Conservation (phyloP, 2,329 filamentous ascomycete species). For the Pseudodiploospora longispora region DNA sequence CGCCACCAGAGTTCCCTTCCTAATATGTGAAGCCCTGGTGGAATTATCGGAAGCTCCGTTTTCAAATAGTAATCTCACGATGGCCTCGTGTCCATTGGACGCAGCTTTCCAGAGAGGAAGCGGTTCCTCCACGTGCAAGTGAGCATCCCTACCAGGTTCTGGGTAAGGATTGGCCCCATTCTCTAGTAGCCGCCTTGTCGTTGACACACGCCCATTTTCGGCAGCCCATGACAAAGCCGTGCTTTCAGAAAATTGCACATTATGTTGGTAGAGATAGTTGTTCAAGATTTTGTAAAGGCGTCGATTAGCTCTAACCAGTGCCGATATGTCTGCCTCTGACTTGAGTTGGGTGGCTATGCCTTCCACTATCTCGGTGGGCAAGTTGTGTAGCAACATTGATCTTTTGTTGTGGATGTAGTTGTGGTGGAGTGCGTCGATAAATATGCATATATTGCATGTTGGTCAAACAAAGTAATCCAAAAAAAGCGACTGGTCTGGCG, state of each 20-base stretch:
- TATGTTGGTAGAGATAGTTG: constrained; percentile 1
- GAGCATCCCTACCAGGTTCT: neutral
- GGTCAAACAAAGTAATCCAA: neutral
- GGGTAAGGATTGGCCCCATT: constrained; percentile 2
- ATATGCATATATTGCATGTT: neutral
- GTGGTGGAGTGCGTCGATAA: no score
- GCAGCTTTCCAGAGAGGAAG: no score
- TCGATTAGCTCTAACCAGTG: neutral
- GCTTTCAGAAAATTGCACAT: neutral
- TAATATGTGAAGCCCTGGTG: no score
- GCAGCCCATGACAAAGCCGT: constrained; percentile 2
- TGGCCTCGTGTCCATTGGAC: no score
- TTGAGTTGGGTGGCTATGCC: neutral
- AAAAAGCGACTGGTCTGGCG: neutral
- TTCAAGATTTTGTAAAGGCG: constrained; percentile 1
- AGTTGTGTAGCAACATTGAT: neutral
- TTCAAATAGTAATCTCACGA: no score
- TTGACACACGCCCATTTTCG: neutral
- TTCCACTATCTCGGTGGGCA: constrained; percentile 1
- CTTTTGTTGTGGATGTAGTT: no score
- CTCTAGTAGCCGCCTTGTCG: neutral
- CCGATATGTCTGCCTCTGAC: constrained; percentile 1
- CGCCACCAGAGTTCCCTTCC: no score
- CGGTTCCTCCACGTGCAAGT: no score
- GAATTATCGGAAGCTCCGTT: no score